Base-by-base conservation (phyloP, 495 filamentous ascomycete species). In the Tuber magnatum region DNA sequence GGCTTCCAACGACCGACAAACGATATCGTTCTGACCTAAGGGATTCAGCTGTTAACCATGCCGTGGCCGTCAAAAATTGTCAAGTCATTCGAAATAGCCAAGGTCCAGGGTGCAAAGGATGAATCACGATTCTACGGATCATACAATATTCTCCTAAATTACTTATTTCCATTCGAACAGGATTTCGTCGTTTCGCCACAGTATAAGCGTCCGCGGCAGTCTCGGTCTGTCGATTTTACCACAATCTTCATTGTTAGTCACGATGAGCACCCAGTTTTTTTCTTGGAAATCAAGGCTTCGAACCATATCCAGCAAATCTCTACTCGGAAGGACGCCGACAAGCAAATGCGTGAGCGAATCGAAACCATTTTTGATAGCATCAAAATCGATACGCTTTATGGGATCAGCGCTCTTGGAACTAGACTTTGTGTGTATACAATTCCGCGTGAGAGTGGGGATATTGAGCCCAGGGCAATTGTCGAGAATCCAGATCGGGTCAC, bases 81-180 rank as follows among this genome's bases (percentile, higher is more conserved):
- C 46, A 71, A 35, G 68, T 40, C 32, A 8, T 51, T 71, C 12
- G 68, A 51, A 44, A 41, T 32, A 20, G 65, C 73, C 61, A 44
- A 32, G 61, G 42, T 32, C 22, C 14, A 1, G 1, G 71, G 70
- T 35, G 40, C 22, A 14, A 68, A 46, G 24, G 75, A 76, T 68
- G 51, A 74, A 69, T 70, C 71, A n/a, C 39, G 46, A 69, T 74
- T 61, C 18, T 76, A 74, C 20, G 41, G 56, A 51, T 56, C 75
- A n/a, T 76, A 70, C 16, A 69, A 46, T 40, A 28, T 4, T 40
- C 51, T 76, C 24, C 71, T 74, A 32, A 73, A 22, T 51, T 48
- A 74, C 48, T 43, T 76, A 72, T 76, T 69, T 69, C 56, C 75
- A 18, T 43, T 61, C 35, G 74, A 68, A 32, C 35, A 76, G 56